Conservation (phyloP, 2,329 filamentous ascomycete species). For the Teratosphaeriaceae sp. region DNA sequence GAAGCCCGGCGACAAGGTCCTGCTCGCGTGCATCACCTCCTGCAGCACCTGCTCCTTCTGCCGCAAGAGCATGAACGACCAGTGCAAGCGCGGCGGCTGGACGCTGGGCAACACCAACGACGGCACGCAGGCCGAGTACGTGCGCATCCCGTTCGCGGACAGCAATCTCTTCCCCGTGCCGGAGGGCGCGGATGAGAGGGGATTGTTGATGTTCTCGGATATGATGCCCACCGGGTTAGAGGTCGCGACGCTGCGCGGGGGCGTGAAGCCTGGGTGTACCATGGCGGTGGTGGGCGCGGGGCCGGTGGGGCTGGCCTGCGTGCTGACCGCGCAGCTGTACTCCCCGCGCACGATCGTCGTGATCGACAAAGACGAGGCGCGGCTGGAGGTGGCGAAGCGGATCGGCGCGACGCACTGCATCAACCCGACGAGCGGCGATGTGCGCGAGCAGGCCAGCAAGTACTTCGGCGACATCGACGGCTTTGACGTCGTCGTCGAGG, state of each 20-base stretch:
- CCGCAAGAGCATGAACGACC: conserved; percentile 44
- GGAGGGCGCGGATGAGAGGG: conserved; percentile 34
- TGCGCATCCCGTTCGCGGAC: conserved; percentile 46
- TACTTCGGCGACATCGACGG: conserved; percentile 45
- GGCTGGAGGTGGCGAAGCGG: conserved; percentile 41
- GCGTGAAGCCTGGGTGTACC: conserved; percentile 45
- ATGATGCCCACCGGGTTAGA: conserved; percentile 53
- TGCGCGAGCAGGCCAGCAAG: conserved; percentile 33
- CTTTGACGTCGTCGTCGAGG: conserved; percentile 53
- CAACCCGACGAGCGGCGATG: conserved; percentile 26
- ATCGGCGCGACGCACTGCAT: conserved; percentile 46
- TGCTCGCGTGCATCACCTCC: conserved; percentile 39
- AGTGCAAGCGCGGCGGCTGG: conserved; percentile 51
- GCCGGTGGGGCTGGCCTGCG: conserved; percentile 49
- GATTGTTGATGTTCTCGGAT: conserved; percentile 48
- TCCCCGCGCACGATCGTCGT: conserved; percentile 46
- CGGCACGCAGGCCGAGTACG: conserved; percentile 53
- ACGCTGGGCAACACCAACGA: conserved; percentile 47
- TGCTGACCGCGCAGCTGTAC: conserved; percentile 51
- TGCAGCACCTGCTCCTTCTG: conserved; percentile 49
- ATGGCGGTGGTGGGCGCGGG: conserved; percentile 52
- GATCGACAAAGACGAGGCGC: conserved; percentile 45
- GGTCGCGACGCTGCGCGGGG: conserved; percentile 47
- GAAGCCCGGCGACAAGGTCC: conserved; percentile 45
- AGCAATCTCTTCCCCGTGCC: conserved; percentile 44